Evolutionary conservation across 176 grass and related monocot species (phyloP), one percentile per base, ranked within the genome.

Genomic region (Luzula sylvatica): DNA sequence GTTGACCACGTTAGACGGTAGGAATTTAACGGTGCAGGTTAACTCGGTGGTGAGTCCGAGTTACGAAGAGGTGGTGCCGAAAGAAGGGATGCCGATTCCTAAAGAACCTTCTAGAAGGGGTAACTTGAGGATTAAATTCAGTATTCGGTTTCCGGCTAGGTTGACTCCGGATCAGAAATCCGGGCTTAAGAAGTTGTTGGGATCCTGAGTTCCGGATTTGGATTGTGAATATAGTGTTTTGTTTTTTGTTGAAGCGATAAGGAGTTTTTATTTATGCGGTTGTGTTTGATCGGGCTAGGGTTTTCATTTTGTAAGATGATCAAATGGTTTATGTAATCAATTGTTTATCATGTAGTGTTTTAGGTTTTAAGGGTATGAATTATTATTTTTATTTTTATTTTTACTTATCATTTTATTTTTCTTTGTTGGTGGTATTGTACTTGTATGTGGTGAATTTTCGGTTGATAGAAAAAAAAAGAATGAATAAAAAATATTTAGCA

Each of bases 51-150:
- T 94, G 30, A 54, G 78, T 61, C 87, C 82, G 5, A 61, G 65
- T 61, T 84, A 89, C 15, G 74, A 80, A 71, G 85, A 96, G 66
- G 78, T 89, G 16, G 54, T 96, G 21, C 64, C 50, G 22, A 50
- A 76, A 55, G 92, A 82, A 52, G 85, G 92, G 61, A 96, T 89
- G 78, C 92, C 81, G 1, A 56, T 77, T 23, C 53, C 84, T 2
- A 89, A 86, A 60, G 75, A 89, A 23, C 70, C 70, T 8, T 61
- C 23, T 14, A 86, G 64, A 69, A 82, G 75, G 30, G 84, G 81
- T 5, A 81, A 96, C 56, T 71, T 96, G 17, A 78, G 74, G 2
- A 82, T 96, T 51, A 89, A 80, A 35, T 89, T 96, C 66, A 65
- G 58, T 17, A 86, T 96, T 46, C 86, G 71, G 68, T 82, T 96